Conservation (phyloP, 805 yeast genomes). For the Scheffersomyces coipomensis region DNA sequence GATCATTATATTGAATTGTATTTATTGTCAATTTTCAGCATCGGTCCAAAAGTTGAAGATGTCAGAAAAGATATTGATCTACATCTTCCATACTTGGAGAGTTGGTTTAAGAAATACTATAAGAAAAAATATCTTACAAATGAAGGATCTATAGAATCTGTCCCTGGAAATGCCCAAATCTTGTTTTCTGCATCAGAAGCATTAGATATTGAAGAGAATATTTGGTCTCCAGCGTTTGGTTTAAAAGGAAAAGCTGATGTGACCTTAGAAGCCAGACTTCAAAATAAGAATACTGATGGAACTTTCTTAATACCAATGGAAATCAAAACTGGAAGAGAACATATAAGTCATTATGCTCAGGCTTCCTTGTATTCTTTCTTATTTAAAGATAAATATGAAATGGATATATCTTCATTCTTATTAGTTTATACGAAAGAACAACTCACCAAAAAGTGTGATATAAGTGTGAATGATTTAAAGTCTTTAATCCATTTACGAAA, state of each 20-base stretch:
- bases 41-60: constrained; percentile 47
- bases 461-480: constrained; percentile 56
- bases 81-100: constrained; percentile 51
- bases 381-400: constrained; percentile 74
- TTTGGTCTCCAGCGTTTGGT: constrained; percentile 91
- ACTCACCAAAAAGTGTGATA: constrained; percentile 53
- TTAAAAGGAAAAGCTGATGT: constrained; percentile 88
- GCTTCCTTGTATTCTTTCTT: constrained; percentile 77
- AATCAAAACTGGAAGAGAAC: constrained; percentile 78
- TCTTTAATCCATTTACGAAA: constrained; percentile 74
- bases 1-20: constrained; percentile 43
- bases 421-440: constrained; percentile 71
- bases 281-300: constrained; percentile 24
- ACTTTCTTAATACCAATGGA: constrained; percentile 75
- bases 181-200: constrained; percentile 59
- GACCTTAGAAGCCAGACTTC: constrained; percentile 62
- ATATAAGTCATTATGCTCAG: constrained; percentile 79
- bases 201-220: constrained; percentile 83
- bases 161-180: constrained; percentile 26
- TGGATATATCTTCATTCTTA: constrained; percentile 62
- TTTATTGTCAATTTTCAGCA: constrained; percentile 51
- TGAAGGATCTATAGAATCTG: constrained; percentile 21
- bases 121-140: constrained; percentile 13
- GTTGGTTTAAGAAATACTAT: constrained; percentile 52
- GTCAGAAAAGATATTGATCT: constrained; percentile 42